Conservation (phyloP, 1,284 basidiomycete genomes). For the Melanopsichium pennsylvanicum region DNA sequence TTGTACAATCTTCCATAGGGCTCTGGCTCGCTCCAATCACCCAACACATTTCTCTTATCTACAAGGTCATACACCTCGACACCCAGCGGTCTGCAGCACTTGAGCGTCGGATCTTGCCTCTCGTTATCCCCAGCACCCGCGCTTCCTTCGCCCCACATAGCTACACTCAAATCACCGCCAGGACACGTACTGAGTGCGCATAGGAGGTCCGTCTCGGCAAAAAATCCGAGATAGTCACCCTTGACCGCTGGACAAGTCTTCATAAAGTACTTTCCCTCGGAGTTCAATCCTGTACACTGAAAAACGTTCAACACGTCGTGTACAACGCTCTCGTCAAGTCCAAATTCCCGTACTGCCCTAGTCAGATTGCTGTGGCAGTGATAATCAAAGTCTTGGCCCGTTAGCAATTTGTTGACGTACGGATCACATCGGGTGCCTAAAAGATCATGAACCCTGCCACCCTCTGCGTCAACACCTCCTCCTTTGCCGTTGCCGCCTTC, state of each 20-base stretch:
- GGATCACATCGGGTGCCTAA: slow-evolving; percentile 33
- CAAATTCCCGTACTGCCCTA: slow-evolving; percentile 15
- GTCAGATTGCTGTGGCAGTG: slow-evolving; percentile 30
- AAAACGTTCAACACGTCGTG: slow-evolving; percentile 39
- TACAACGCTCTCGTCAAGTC: slow-evolving; percentile 22
- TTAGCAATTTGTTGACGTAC: slow-evolving; percentile 30
- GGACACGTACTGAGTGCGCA: slow-evolving; percentile 32
- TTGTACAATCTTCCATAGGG: slow-evolving; percentile 11
- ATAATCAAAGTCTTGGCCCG: slow-evolving; percentile 31
- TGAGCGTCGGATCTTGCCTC: slow-evolving; percentile 22
- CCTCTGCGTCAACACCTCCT: slow-evolving; percentile 18
- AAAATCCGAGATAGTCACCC: slow-evolving; percentile 32
- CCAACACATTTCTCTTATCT: slow-evolving; percentile 1
- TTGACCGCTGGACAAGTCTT: slow-evolving; percentile 33
- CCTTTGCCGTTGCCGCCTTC: slow-evolving; percentile 13
- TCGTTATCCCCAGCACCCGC: background rate
- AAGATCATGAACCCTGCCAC: slow-evolving; percentile 26
- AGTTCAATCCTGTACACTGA: slow-evolving; percentile 31
- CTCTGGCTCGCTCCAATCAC: slow-evolving; percentile 3
- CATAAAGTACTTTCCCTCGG: slow-evolving; percentile 35
- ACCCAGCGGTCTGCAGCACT: slow-evolving; percentile 33
- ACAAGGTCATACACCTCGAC: slow-evolving; percentile 28
- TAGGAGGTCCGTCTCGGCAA: slow-evolving; percentile 27
- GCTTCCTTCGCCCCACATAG: slow-evolving; percentile 31
- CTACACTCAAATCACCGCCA: slow-evolving; percentile 24